Evolutionary conservation across 441 rosid genomes (phyloP).

Genomic region (Erodium moschatum): DNA sequence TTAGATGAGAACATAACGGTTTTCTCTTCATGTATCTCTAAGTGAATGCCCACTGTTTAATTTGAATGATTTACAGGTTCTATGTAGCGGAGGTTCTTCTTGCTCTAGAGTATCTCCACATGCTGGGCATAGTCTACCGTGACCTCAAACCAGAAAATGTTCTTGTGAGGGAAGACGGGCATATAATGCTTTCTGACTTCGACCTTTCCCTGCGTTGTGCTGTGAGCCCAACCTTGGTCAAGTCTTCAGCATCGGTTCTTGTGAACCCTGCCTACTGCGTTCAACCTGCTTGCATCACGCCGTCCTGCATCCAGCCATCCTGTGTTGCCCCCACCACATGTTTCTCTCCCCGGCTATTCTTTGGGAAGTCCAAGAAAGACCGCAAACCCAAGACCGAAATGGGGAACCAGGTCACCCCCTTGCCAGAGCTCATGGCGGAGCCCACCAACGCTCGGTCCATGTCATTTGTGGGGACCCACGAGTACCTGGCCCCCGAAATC

Average conservation of each 20-base stretch:
- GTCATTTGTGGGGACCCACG: slow-evolving; percentile 98
- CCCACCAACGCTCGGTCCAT: slow-evolving; percentile 90
- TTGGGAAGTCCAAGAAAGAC: slow-evolving; percentile 60
- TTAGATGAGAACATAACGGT: too few relatives aligned
- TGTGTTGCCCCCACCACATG: slow-evolving; percentile 83
- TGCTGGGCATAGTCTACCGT: slow-evolving; percentile 59
- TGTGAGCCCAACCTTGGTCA: slow-evolving; percentile 83
- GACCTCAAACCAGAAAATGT: slow-evolving; percentile 76
- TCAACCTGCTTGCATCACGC: background rate
- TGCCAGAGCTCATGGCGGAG: slow-evolving; percentile 90
- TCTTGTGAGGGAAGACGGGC: slow-evolving; percentile 92
- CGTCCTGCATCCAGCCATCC: slow-evolving; percentile 44
- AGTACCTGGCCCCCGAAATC: slow-evolving; percentile 29
- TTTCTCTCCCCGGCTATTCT: slow-evolving; percentile 69
- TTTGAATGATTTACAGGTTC: slow-evolving; percentile 40
- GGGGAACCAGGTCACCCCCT: slow-evolving; percentile 41
- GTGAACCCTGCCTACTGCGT: slow-evolving; percentile 49
- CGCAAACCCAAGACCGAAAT: slow-evolving; percentile 45
- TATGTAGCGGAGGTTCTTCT: slow-evolving; percentile 87
- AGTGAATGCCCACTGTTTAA: too few relatives aligned
- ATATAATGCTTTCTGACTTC: slow-evolving; percentile 96
- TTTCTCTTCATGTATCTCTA: too few relatives aligned
- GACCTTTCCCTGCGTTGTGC: slow-evolving; percentile 86
- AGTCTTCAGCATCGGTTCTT: slow-evolving; percentile 28
- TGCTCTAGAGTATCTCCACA: slow-evolving; percentile 94